Evolutionary conservation across 352 stramenopile species (phyloP).

Genomic region (Lagenidium giganteum): DNA sequence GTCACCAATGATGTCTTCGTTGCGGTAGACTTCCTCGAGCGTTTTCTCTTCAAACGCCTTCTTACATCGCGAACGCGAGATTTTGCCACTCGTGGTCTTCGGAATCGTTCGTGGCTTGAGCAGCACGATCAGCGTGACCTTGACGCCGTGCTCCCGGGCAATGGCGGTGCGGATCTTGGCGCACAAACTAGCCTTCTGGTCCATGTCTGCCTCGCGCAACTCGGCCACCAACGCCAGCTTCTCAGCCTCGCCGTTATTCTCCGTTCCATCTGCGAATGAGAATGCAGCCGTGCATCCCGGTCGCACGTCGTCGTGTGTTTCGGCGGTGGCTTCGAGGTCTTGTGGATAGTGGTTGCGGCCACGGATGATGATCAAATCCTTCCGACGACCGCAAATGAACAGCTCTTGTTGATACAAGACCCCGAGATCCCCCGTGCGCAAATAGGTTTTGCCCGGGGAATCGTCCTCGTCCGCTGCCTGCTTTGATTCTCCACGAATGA

Average conservation of each 20-base stretch:
- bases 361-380: constrained; percentile 98
- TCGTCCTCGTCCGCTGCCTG: neutral
- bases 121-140: constrained; percentile 85
- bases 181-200: constrained; percentile 56
- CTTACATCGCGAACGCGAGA: constrained; percentile 86
- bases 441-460: too few species aligned
- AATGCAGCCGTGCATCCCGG: constrained; percentile 94
- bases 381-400: constrained; percentile 97
- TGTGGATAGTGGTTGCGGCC: constrained; percentile 98
- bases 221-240: constrained; percentile 64
- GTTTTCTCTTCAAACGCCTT: constrained; percentile 39
- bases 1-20: constrained; percentile 56
- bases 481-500: constrained; percentile 27
- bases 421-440: constrained; percentile 95
- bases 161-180: constrained; percentile 53
- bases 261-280: constrained; percentile 29
- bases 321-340: constrained; percentile 94
- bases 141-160: constrained; percentile 70
- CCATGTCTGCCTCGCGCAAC: constrained; percentile 42
- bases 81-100: constrained; percentile 98
- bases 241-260: constrained; percentile 44
- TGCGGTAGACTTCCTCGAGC: constrained; percentile 55
- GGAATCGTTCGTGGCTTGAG: constrained; percentile 87
- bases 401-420: constrained; percentile 94
- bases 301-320: constrained; percentile 65